Conservation (phyloP, 1,284 basidiomycete species). For the Testicularia cyperi region DNA sequence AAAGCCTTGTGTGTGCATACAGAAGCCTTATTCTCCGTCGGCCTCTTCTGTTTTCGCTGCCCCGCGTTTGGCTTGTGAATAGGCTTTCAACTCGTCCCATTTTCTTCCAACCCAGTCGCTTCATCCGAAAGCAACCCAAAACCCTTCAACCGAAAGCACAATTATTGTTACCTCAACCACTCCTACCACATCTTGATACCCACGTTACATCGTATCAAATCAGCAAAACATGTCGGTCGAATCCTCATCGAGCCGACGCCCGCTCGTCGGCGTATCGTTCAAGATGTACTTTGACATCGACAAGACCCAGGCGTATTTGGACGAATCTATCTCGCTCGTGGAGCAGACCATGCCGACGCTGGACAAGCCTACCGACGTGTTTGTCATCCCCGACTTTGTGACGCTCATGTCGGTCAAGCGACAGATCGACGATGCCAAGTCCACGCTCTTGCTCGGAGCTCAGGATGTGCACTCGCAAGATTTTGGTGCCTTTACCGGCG, state of each 20-base stretch:
- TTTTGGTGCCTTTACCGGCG: constrained; percentile 49
- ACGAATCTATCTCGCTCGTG: constrained; percentile 15
- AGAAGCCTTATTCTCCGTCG: too few relatives aligned
- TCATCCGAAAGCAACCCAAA: too few relatives aligned
- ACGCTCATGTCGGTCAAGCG: constrained; percentile 26
- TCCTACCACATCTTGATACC: too few relatives aligned
- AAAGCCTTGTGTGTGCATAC: too few relatives aligned
- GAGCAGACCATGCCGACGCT: constrained; percentile 3
- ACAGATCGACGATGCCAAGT: constrained; percentile 7
- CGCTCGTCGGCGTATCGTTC: constrained; percentile 53
- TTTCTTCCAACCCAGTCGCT: too few relatives aligned
- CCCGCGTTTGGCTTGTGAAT: too few relatives aligned
- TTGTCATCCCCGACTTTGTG: constrained; percentile 55
- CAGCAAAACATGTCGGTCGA: too few relatives aligned
- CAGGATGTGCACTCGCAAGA: constrained; percentile 49
- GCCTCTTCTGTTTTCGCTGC: too few relatives aligned
- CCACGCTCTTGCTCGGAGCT: constrained; percentile 40
- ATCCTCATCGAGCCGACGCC: constrained; percentile 11
- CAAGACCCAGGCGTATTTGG: constrained; percentile 28
- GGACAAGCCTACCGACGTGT: constrained; percentile 28
- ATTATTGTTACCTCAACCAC: too few relatives aligned
- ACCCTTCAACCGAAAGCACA: too few relatives aligned
- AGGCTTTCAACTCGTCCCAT: too few relatives aligned
- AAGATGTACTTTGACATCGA: constrained; percentile 58
- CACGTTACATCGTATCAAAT: not conserved